Conservation (phyloP, 306 rosid genomes). For the Cucumis sativus region Cucumber_9930_V3 NC_026657.2:9170501-9171000, state of each 20-base stretch:
- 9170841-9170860: slow-evolving; percentile 60
- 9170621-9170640: slow-evolving; percentile 50
- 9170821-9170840: slow-evolving; percentile 26
- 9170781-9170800: slow-evolving; percentile 16
- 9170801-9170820: slow-evolving; percentile 46
- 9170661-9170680: slow-evolving; percentile 89
- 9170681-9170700: slow-evolving; percentile 67
- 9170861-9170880: slow-evolving; percentile 82
- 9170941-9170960: slow-evolving; percentile 59
- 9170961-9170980: slow-evolving; percentile 63
- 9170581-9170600: slow-evolving; percentile 30
- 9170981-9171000: slow-evolving; percentile 48
- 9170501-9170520: slow-evolving; percentile 70
- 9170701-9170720: slow-evolving; percentile 42
- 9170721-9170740: slow-evolving; percentile 47
- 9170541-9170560: slow-evolving; percentile 49
- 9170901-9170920: slow-evolving; percentile 64
- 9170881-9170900: slow-evolving; percentile 71
- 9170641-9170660: slow-evolving; percentile 83
- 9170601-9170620: slow-evolving; percentile 24
- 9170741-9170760: slow-evolving; percentile 23
- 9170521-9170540: slow-evolving; percentile 81
- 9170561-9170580: slow-evolving; percentile 65
- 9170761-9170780: slow-evolving; percentile 21
- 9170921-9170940: slow-evolving; percentile 47